A percentile compares a stretch with the other conserved stretches of the same genome.
phyloP scores from a whole-genome alignment of 768 basidiomycete genomes.

The Hirschioporus abietinus region DNA sequence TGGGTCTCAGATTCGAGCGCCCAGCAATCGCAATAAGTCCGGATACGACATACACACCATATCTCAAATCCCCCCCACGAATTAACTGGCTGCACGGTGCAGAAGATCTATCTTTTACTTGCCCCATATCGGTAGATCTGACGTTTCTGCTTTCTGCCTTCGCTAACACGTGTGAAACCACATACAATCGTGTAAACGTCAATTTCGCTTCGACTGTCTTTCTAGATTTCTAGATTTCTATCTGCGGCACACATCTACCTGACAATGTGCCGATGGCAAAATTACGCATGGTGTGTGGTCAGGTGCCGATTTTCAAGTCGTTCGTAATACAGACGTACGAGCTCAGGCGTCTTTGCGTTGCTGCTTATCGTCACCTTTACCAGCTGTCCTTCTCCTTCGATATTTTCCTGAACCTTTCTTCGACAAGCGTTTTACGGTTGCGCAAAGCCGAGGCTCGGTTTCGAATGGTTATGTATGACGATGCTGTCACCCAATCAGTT shows the following conservation, averaged over 20 bases:
- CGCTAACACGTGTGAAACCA: not conserved
- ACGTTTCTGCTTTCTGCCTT: not conserved
- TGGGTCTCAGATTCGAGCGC: not conserved
- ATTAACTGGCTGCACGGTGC: too few relatives aligned
- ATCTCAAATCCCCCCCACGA: too few relatives aligned
- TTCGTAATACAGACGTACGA: constrained; percentile 1
- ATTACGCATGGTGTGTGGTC: not conserved
- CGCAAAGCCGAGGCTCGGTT: too few relatives aligned
- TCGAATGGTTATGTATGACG: not conserved
- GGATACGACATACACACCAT: not conserved
- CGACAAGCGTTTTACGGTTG: too few relatives aligned
- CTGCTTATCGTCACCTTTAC: not conserved
- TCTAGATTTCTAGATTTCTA: not conserved
- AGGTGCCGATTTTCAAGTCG: not conserved
- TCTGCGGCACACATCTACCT: not conserved
- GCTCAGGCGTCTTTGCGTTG: not conserved
- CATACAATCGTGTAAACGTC: not conserved
- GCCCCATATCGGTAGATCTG: too few relatives aligned
- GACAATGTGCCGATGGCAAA: not conserved
- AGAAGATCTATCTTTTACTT: too few relatives aligned
- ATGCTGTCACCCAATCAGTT: not conserved
- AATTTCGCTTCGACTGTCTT: not conserved
- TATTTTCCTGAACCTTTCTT: not conserved
- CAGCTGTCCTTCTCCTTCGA: not conserved
- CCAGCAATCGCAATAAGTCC: not conserved